These are phyloP conservation scores for Cudoniella acicularis DNA, from an alignment of 495 filamentous ascomycete genomes.

Conservation along the genomic window DNA sequence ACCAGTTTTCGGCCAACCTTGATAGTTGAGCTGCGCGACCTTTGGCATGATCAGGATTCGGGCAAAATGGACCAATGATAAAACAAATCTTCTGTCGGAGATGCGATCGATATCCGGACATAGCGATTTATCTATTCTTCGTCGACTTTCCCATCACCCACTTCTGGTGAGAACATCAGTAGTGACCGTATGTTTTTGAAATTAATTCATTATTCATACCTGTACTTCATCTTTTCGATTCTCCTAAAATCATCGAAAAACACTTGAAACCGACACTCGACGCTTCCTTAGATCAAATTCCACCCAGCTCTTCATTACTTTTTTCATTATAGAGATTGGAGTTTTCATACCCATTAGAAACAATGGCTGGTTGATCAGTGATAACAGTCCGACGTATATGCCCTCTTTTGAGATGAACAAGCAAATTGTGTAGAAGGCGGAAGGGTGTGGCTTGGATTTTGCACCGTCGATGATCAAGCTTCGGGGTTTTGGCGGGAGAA, in stretches of 20 bases:
- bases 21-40: too few relatives aligned
- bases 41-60: too few relatives aligned
- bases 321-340: constrained; percentile 27
- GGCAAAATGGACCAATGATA: too few relatives aligned
- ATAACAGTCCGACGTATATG: constrained; percentile 28
- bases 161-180: too few relatives aligned
- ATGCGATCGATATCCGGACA: not conserved
- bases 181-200: too few relatives aligned
- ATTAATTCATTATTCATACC: not conserved
- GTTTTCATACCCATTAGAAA: constrained; percentile 33
- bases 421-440: constrained; percentile 28
- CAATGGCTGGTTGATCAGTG: constrained; percentile 31
- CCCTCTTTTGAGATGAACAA: constrained; percentile 30
- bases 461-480: constrained; percentile 31
- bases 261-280: not conserved
- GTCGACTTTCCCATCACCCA: not conserved
- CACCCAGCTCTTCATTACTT: too few relatives aligned
- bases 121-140: not conserved
- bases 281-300: not conserved
- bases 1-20: too few relatives aligned
- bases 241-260: not conserved
- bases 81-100: too few relatives aligned
- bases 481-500: constrained; percentile 29
- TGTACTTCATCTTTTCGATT: not conserved
- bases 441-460: constrained; percentile 28